phyloP scores from a whole-genome alignment of 2,329 filamentous ascomycete species.

The Fusarium penzigii region DNA sequence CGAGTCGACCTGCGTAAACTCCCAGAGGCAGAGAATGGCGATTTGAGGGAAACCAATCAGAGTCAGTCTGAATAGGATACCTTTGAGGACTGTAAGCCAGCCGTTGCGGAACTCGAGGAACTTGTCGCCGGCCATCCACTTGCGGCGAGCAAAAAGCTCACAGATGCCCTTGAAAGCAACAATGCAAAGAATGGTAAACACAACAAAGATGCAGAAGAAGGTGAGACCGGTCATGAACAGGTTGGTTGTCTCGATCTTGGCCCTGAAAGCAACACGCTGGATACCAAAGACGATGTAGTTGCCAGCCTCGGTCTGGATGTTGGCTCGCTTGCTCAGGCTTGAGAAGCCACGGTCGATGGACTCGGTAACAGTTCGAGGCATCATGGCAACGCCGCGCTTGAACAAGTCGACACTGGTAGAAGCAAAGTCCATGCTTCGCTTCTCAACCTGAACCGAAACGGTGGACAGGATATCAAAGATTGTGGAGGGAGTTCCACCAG shows the following conservation, averaged over 20 bases:
- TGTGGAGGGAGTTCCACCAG: conserved; percentile 80
- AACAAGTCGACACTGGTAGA: conserved; percentile 45
- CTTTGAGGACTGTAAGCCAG: conserved; percentile 90
- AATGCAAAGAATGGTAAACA: conserved; percentile 72
- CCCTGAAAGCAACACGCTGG: conserved; percentile 83
- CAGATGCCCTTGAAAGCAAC: conserved; percentile 78
- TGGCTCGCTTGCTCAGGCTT: conserved; percentile 54
- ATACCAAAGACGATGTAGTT: conserved; percentile 75
- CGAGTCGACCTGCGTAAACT: conserved; percentile 84
- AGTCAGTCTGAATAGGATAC: conserved; percentile 87
- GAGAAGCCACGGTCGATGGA: conserved; percentile 40
- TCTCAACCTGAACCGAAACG: conserved; percentile 83
- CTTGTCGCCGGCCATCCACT: conserved; percentile 80
- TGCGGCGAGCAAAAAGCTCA: conserved; percentile 72
- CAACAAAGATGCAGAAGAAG: conserved; percentile 85
- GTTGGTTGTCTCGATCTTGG: conserved; percentile 84
- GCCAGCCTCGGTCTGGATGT: conserved; percentile 55
- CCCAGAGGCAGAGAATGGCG: conserved; percentile 88
- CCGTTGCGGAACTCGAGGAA: conserved; percentile 94
- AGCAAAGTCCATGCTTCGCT: conserved; percentile 48
- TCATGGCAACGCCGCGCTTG: conserved; percentile 56
- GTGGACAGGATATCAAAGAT: conserved; percentile 73
- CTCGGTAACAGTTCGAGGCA: conserved; percentile 44
- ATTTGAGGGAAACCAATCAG: conserved; percentile 92
- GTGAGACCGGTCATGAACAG: conserved; percentile 89